Evolutionary conservation across 768 basidiomycete species (phyloP), one percentile per base, ranked within the genome.

Genomic region (Obba rivulosa): DNA sequence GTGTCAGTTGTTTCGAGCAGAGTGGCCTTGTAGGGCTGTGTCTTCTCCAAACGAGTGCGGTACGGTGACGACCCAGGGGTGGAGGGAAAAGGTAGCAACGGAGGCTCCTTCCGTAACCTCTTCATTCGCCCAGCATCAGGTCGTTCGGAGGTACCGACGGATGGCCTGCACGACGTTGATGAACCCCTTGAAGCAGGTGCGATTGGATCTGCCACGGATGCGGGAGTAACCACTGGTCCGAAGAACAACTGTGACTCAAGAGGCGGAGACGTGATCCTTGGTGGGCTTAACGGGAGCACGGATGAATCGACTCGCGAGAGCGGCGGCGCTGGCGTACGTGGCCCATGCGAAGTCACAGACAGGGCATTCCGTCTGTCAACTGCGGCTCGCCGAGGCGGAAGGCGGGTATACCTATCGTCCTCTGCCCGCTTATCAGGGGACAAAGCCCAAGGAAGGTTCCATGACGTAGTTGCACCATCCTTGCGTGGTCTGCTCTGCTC

Each of bases 181-280:
- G 5, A 13, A 5, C 5, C 28, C 28, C 28, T 13, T 31, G 28
- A 13, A 31, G 28, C 13, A 13, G 7, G 7, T 5, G 13, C 28
- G 13, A 5, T 31, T 7, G 28, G 28, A 5, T 13, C 28, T 7
- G 28, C 13, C 13, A 13, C 5, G 28, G 13, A 7, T 7, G 28
- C 7, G 13, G 28, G 28, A 31, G 28, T 7, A 13, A 36, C 40
- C 34, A 51, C 20, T 1, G 55, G 46, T 23, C 59, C 58, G 54
- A 85, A 85, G 56, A 77, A 80, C 23, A 85, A 68, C 22, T 72
- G 69, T 22, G 69, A 74, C 47, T 81, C 75, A 47, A 85, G 67
- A 1, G 77, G 73, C 1, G 79, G 77, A 10, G 77, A 83, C 62
- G 69, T 78, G 31, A 85, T 62, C 50, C 71, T 70, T 2, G 79